Conservation (phyloP, 2,329 filamentous ascomycete species). For the Xylaria arbuscula region DNA sequence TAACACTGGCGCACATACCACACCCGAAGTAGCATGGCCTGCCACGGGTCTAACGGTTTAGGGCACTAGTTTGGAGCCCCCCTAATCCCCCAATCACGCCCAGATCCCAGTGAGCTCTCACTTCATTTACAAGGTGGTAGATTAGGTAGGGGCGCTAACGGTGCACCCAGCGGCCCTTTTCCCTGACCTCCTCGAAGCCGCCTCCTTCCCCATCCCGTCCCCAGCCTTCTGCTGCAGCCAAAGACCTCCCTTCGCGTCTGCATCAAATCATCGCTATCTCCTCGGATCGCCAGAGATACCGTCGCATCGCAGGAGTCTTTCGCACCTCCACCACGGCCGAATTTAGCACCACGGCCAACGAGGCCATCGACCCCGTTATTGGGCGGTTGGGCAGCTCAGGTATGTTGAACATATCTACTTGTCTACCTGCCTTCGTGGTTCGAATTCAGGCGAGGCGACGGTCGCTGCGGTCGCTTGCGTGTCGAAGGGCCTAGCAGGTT, state of each 20-base stretch:
- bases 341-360: conserved; percentile 11
- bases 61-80: conserved; percentile 31
- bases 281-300: conserved; percentile 32
- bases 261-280: conserved; percentile 28
- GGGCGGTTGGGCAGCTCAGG: conserved; percentile 38
- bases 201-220: conserved; percentile 40
- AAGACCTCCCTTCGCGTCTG: conserved; percentile 41
- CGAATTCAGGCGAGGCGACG: conserved; percentile 2
- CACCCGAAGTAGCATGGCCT: conserved; percentile 32
- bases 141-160: conserved; percentile 42
- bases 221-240: conserved; percentile 40
- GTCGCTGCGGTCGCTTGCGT: conserved; percentile 7
- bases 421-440: conserved; percentile 10
- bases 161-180: conserved; percentile 39
- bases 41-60: conserved; percentile 25
- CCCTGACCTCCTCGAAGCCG: conserved; percentile 41
- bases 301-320: conserved; percentile 33
- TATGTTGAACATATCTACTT: conserved; percentile 20
- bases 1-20: conserved; percentile 29
- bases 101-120: conserved; percentile 27
- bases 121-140: conserved; percentile 36
- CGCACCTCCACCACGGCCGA: conserved; percentile 14
- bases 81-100: conserved; percentile 36
- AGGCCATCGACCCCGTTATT: conserved; percentile 31
- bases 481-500: not conserved